Percentiles rank a stretch among this genome's conserved stretches.
Evolutionary conservation across 805 yeast species (phyloP).

Genomic region (Yamadazyma sp.): DNA sequence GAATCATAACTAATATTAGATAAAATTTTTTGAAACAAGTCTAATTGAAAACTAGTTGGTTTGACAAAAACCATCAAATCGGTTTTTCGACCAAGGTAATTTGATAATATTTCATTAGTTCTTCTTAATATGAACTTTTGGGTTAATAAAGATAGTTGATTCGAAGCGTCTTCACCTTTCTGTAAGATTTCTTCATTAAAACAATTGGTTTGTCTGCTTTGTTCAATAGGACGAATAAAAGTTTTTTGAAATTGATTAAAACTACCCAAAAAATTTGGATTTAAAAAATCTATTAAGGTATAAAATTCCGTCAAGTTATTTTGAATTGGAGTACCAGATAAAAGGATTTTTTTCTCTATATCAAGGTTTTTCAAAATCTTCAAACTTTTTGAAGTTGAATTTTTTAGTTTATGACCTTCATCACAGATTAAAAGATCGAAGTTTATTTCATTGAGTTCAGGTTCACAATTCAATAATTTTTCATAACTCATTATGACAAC

Average conservation of each 20-base stretch:
- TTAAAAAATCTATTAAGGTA: constrained; percentile 75
- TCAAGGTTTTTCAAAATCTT: constrained; percentile 55
- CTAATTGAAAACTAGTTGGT: constrained; percentile 63
- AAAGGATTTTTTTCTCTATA: constrained; percentile 54
- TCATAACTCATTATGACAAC: constrained; percentile 88
- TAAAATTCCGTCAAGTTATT: constrained; percentile 84
- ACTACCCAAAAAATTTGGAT: constrained; percentile 77
- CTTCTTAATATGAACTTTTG: constrained; percentile 69
- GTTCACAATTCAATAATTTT: constrained; percentile 54
- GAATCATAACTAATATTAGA: constrained; percentile 5
- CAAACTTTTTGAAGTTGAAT: constrained; percentile 65
- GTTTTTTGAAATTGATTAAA: constrained; percentile 55
- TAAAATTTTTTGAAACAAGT: constrained; percentile 49
- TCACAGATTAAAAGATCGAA: constrained; percentile 84
- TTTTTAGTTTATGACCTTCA: constrained; percentile 92
- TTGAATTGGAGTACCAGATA: constrained; percentile 93
- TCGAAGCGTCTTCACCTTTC: constrained; percentile 59
- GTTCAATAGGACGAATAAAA: constrained; percentile 67
- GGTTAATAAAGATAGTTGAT: constrained; percentile 63
- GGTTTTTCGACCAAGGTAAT: constrained; percentile 67
- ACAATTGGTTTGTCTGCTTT: constrained; percentile 64
- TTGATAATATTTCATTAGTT: constrained; percentile 53
- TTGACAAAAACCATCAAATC: constrained; percentile 76
- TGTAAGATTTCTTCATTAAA: constrained; percentile 45
- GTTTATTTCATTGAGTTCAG: constrained; percentile 44